Conservation (phyloP, 257 asterid genomes). For the Nicotiana sylvestris region DNA sequence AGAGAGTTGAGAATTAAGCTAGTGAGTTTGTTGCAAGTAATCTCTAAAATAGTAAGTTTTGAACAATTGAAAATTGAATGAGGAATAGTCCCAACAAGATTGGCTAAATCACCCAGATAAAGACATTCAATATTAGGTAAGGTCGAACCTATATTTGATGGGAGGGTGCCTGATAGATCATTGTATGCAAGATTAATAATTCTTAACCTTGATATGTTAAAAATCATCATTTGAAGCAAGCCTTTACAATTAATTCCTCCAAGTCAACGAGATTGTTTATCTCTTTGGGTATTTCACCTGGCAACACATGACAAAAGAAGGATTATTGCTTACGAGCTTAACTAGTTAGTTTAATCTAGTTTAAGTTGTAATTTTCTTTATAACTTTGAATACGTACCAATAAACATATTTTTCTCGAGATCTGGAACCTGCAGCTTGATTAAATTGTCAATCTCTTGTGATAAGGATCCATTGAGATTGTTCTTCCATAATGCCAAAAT, state of each 20-base stretch:
- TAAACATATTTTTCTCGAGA: too few species aligned
- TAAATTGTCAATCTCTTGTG: too few species aligned
- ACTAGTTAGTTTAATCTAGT: too few species aligned
- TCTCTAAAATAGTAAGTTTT: background rate
- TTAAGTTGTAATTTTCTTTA: too few species aligned
- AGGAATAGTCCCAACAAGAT: background rate
- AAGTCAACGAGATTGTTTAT: slow-evolving; percentile 13
- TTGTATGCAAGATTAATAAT: background rate
- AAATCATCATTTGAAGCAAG: background rate
- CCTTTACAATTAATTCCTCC: background rate
- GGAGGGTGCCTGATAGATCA: background rate
- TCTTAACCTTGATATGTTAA: background rate
- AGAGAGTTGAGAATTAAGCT: background rate
- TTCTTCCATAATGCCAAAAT: too few species aligned
- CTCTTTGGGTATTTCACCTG: background rate
- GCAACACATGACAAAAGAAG: background rate
- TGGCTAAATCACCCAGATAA: background rate
- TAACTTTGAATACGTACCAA: too few species aligned
- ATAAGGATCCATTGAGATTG: too few species aligned
- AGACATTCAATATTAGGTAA: background rate
- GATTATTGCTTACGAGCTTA: too few species aligned
- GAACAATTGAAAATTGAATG: background rate
- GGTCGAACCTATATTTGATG: background rate
- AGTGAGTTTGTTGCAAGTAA: background rate
- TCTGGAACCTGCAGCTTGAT: too few species aligned